Evolutionary conservation across 495 filamentous ascomycete genomes (phyloP), one percentile per base, ranked within the genome.

Genomic region (Podospora comata): DNA sequence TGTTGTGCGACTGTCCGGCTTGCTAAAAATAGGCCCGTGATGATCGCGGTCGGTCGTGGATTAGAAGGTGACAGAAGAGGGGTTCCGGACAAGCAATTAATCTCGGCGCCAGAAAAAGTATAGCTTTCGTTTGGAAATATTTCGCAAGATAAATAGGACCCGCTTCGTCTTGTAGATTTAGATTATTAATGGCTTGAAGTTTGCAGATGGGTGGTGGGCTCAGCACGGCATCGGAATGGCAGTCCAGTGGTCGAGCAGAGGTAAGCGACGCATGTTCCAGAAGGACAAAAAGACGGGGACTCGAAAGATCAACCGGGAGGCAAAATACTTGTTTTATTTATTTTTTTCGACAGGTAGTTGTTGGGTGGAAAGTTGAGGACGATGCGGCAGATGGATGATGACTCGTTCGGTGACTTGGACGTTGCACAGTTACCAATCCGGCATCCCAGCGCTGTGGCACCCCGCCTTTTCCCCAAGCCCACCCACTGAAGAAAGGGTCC

Each of bases 331-430:
- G 20, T 58, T 58, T 13, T 58, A 20, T 58, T 58, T 58, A 26
- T 19, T 58, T 26, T 16, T 3, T 27, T 20, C 18, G 56, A 11
- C 13, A 5, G 56, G 23, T 58, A 27, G n/a, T 58, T 20, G 19
- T 58, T 32, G 15, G 56, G 18, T 20, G 6, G 56, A 30, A 61
- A 18, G 23, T 32, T 26, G 5, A 27, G 30, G 30, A 27, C 18
- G 30, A 27, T 9, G 56, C 54, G 15, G 54, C 32, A 20, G 13
- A 57, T 55, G 60, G 7, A 7, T 32, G 64, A 70, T 70, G 68
- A 70, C 65, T 70, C 68, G 68, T 59, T 66, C 68, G 68, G 68
- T 65, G 65, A 65, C 60, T 70, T n/a, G 44, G 44, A 23, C 27
- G 39, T 48, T 48, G 39, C 39, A 48, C 39, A 48, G 13, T 3